phyloP scores from a whole-genome alignment of 1,284 basidiomycete species.

The Microbotryomycetes sp. region DNA sequence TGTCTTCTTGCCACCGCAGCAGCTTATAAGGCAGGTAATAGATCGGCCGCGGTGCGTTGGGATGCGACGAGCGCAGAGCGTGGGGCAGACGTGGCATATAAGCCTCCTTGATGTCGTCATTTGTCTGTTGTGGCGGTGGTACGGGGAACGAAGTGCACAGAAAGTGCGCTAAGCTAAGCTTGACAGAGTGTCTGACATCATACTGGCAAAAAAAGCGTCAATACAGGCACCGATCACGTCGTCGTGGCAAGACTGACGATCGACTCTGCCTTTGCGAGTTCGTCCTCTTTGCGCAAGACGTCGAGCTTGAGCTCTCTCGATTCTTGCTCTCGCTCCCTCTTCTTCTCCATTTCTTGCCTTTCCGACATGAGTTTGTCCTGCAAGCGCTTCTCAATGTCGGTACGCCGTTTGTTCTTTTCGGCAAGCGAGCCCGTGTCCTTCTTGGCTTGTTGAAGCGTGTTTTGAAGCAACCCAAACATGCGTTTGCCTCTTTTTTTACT shows the following conservation, averaged over 20 bases:
- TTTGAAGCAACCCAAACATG: slow-evolving; percentile 34
- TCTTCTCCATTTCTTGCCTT: slow-evolving; percentile 15
- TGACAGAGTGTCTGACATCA: slow-evolving; percentile 26
- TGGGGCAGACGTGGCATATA: slow-evolving; percentile 28
- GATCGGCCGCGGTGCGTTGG: slow-evolving; percentile 22
- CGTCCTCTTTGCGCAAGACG: slow-evolving; percentile 29
- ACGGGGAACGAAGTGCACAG: slow-evolving; percentile 30
- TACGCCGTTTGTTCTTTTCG: slow-evolving; percentile 19
- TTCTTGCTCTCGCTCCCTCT: slow-evolving; percentile 17
- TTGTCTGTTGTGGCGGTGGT: slow-evolving; percentile 2
- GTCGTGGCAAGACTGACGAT: slow-evolving; percentile 18
- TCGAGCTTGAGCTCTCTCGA: slow-evolving; percentile 18
- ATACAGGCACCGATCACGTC: background rate
- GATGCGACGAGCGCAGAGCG: slow-evolving; percentile 11
- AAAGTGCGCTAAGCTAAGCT: slow-evolving; percentile 32
- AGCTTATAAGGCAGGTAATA: slow-evolving; percentile 34
- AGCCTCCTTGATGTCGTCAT: slow-evolving; percentile 17
- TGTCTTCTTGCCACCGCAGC: slow-evolving; percentile 32
- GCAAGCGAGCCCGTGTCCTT: slow-evolving; percentile 13
- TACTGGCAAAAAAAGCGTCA: slow-evolving; percentile 12
- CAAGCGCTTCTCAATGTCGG: slow-evolving; percentile 30
- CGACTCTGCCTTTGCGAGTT: slow-evolving; percentile 15
- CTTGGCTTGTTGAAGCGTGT: slow-evolving; percentile 31
- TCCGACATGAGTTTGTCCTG: slow-evolving; percentile 26
- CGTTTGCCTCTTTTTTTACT: slow-evolving; percentile 24